These are phyloP conservation scores for Lactarius pseudohatsudake DNA, from an alignment of 768 basidiomycete species.

Conservation along the genomic window DNA sequence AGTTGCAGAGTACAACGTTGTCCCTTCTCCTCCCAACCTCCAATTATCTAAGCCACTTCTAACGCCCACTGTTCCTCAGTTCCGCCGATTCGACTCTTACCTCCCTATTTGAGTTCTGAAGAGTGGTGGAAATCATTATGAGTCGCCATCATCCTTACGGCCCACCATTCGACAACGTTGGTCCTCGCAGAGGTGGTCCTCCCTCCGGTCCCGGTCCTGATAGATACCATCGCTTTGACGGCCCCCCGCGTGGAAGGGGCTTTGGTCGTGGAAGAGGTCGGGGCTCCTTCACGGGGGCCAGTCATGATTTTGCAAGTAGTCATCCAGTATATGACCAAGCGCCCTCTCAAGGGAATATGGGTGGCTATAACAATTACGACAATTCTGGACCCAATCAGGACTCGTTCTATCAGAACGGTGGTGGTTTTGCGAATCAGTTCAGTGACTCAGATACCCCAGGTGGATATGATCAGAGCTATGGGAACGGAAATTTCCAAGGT, in stretches of 20 bases:
- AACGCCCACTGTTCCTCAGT: conserved; percentile 20
- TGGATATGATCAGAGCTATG: conserved; percentile 57
- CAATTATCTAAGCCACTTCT: conserved; percentile 18
- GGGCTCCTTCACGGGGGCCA: conserved; percentile 51
- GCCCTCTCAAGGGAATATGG: conserved; percentile 59
- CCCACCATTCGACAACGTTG: conserved; percentile 32
- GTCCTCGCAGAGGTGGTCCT: conserved; percentile 30
- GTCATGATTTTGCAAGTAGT: conserved; percentile 49
- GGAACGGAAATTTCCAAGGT: conserved; percentile 69
- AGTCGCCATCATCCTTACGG: conserved; percentile 91
- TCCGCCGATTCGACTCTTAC: conserved; percentile 24
- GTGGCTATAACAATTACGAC: conserved; percentile 71
- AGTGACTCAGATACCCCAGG: conserved; percentile 45
- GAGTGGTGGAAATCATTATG: conserved; percentile 45
- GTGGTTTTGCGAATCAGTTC: conserved; percentile 58
- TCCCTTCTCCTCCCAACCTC: conserved; percentile 9
- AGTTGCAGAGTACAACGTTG: conserved; percentile 28
- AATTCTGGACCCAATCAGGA: conserved; percentile 49
- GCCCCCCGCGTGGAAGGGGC: conserved; percentile 56
- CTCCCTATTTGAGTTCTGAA: conserved; percentile 32
- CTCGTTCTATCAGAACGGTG: conserved; percentile 69
- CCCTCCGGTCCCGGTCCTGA: conserved; percentile 31
- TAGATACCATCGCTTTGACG: conserved; percentile 42
- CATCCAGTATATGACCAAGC: conserved; percentile 63
- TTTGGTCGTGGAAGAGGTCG: conserved; percentile 74